phyloP scores from a whole-genome alignment of 495 filamentous ascomycete species.

The Penicillium desertorum region DNA sequence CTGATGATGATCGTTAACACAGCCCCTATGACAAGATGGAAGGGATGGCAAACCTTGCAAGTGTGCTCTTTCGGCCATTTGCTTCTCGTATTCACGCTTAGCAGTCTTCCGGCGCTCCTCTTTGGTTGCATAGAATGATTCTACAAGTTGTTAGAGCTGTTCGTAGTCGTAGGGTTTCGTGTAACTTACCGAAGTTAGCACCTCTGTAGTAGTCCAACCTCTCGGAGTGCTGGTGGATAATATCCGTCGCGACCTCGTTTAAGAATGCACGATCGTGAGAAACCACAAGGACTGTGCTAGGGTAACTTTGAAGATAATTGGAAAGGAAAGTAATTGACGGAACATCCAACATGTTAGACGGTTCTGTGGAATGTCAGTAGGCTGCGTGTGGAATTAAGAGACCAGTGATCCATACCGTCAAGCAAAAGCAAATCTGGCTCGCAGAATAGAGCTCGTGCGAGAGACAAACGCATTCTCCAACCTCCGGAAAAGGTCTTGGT shows the following conservation, averaged over 20 bases:
- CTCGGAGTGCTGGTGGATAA: conserved; percentile 97
- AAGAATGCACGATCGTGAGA: conserved; percentile 99
- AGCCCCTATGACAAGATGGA: neutral
- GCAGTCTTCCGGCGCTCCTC: conserved; percentile 97
- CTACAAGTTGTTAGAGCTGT: conserved; percentile 38
- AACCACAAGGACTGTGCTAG: conserved; percentile 92
- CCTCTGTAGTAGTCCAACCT: conserved; percentile 98
- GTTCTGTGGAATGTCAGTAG: conserved; percentile 58
- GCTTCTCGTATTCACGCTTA: conserved; percentile 97
- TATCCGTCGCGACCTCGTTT: conserved; percentile 99
- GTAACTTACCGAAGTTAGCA: conserved; percentile 74
- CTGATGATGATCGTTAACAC: conserved; percentile 40
- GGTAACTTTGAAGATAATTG: conserved; percentile 91
- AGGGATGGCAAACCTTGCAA: conserved; percentile 54
- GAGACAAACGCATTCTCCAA: conserved; percentile 97
- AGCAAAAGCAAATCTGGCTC: conserved; percentile 95
- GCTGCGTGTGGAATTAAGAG: neutral
- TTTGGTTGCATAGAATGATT: conserved; percentile 96
- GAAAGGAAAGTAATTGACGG: conserved; percentile 99
- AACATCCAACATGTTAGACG: conserved; percentile 99
- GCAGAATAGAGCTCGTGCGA: conserved; percentile 95
- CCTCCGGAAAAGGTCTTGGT: conserved; percentile 99
- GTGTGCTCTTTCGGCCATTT: conserved; percentile 90
- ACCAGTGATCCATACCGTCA: conserved; percentile 54
- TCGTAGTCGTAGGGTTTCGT: neutral